Percentiles rank a stretch among this genome's conserved stretches.
Conservation (phyloP, 2,329 filamentous ascomycete genomes). For the Sporothrix mexicana region DNA sequence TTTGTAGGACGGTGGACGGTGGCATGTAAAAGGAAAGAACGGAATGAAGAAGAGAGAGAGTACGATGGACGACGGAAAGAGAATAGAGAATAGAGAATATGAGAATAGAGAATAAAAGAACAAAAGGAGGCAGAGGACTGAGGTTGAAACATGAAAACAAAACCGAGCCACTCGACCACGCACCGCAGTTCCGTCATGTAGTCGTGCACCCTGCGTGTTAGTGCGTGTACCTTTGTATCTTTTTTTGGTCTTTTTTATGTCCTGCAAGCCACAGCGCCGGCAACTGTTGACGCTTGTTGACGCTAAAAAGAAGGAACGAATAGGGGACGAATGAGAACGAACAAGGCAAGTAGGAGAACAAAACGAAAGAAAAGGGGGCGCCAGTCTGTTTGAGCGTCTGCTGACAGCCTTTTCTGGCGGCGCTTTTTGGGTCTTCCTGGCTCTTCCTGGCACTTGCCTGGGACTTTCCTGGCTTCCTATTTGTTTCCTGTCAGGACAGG, state of each 20-base stretch:
- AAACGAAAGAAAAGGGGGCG: neutral
- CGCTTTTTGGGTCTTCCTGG: neutral
- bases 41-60: neutral
- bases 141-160: constrained; percentile 8
- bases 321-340: neutral
- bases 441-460: no score
- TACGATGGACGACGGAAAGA: neutral
- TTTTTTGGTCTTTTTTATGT: neutral
- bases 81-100: neutral
- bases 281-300: constrained; percentile 16
- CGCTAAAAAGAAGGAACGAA: constrained; percentile 15
- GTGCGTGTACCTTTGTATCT: neutral
- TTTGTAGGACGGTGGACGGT: neutral
- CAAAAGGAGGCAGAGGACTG: neutral
- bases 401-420: constrained; percentile 22
- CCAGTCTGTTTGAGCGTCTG: constrained; percentile 26
- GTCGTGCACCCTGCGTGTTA: neutral
- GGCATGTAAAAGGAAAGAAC: neutral
- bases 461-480: neutral
- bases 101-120: neutral
- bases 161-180: neutral
- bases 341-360: neutral
- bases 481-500: neutral
- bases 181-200: neutral
- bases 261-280: neutral